Evolutionary conservation across 2,329 filamentous ascomycete species (phyloP).

Genomic region (Alternaria arbusti): DNA sequence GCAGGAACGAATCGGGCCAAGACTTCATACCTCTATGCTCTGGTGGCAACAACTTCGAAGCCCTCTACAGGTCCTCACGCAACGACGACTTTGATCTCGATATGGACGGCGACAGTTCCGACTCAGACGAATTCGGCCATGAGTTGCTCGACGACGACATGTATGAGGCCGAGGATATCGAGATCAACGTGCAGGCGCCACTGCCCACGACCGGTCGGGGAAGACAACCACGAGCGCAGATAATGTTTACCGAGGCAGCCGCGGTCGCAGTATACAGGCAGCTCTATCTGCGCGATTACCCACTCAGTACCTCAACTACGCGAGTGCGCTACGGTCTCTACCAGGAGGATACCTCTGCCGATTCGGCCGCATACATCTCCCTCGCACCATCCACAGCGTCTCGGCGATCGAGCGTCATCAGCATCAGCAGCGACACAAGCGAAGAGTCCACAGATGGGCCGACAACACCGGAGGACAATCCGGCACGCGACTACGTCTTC

Average conservation of each 20-base stretch:
- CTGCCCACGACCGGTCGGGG: not conserved
- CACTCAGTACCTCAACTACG: slow-evolving; percentile 11
- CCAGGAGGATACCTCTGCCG: slow-evolving; percentile 7
- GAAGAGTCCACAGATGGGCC: not conserved
- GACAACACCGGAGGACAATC: slow-evolving; percentile 1
- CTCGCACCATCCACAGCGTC: slow-evolving; percentile 13
- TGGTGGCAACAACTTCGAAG: slow-evolving; percentile 25
- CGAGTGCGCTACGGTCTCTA: slow-evolving; percentile 21
- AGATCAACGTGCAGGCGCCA: slow-evolving; percentile 29
- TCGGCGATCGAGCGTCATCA: slow-evolving; percentile 16
- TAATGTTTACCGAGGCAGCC: slow-evolving; percentile 29
- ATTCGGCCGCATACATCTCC: slow-evolving; percentile 11
- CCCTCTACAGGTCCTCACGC: slow-evolving; percentile 18
- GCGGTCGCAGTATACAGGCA: slow-evolving; percentile 24
- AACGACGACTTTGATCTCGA: slow-evolving; percentile 16
- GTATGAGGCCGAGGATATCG: slow-evolving; percentile 25
- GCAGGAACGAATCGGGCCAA: slow-evolving; percentile 5
- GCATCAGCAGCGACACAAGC: slow-evolving; percentile 17
- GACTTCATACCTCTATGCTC: slow-evolving; percentile 20
- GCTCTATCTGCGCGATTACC: slow-evolving; percentile 22
- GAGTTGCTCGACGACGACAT: slow-evolving; percentile 20
- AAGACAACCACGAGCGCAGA: slow-evolving; percentile 8
- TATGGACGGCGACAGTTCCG: slow-evolving; percentile 14
- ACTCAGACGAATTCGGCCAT: slow-evolving; percentile 8
- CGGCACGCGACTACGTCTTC: slow-evolving; percentile 29